A percentile compares a stretch with the other conserved stretches of the same genome.
These are phyloP conservation scores for Zygosaccharomyces pseudorouxii DNA, from an alignment of 805 yeast genomes.

Conservation along the genomic window DNA sequence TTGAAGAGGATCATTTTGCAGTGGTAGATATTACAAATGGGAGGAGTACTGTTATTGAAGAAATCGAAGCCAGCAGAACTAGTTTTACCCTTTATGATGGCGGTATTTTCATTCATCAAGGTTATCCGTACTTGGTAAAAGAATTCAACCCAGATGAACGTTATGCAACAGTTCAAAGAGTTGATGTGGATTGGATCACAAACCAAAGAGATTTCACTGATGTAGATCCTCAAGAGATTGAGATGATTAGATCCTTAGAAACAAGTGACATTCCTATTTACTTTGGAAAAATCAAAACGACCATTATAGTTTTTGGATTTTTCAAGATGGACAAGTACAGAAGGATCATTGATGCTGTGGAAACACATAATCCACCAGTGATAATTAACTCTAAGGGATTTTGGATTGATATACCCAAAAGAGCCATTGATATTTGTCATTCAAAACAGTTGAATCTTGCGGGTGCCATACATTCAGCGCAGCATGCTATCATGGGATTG, in stretches of 20 bases:
- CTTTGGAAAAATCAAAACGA: constrained; percentile 69
- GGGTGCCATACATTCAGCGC: constrained; percentile 95
- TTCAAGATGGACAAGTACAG: constrained; percentile 76
- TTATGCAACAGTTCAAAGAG: constrained; percentile 81
- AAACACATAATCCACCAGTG: constrained; percentile 85
- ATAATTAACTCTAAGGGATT: constrained; percentile 67
- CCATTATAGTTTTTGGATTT: constrained; percentile 83
- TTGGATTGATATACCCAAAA: constrained; percentile 81
- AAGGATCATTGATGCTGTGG: constrained; percentile 87
- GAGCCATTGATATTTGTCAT: constrained; percentile 55
- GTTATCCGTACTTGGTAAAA: constrained; percentile 78
- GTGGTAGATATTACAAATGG: constrained; percentile 85
- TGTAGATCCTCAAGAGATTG: constrained; percentile 79
- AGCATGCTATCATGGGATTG: constrained; percentile 80
- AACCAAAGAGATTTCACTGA: constrained; percentile 89
- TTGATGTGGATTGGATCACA: constrained; percentile 92
- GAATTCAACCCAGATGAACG: constrained; percentile 77
- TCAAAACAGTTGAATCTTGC: constrained; percentile 63
- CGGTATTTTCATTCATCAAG: constrained; percentile 92
- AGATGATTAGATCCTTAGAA: constrained; percentile 51
- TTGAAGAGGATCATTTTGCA: constrained; percentile 76
- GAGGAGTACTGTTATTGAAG: constrained; percentile 76
- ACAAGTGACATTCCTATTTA: constrained; percentile 56
- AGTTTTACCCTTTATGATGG: constrained; percentile 89
- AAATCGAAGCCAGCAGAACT: constrained; percentile 81